Percentiles rank a stretch among this genome's conserved stretches.
Conservation (phyloP, 768 basidiomycete genomes). For the Hirschioporus abietinus region DNA sequence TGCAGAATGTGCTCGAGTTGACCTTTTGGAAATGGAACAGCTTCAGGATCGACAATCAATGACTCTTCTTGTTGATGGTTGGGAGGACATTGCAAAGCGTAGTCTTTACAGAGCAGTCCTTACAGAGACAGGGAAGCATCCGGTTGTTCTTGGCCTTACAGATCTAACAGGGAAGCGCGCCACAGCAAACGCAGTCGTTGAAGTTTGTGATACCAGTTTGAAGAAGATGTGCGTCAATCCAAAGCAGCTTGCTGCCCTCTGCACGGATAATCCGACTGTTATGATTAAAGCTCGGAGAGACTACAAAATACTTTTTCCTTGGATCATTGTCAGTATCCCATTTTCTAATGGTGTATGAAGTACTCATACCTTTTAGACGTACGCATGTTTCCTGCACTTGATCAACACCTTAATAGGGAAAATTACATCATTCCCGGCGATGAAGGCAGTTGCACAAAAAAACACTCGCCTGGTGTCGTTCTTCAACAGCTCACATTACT, state of each 20-base stretch:
- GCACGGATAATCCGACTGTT: slow-evolving; percentile 28
- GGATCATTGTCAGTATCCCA: slow-evolving; percentile 20
- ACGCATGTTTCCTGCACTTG: slow-evolving; percentile 26
- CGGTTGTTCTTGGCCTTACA: slow-evolving; percentile 20
- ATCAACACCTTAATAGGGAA: slow-evolving; percentile 27
- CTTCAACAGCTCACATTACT: slow-evolving; percentile 29
- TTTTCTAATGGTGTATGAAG: not conserved
- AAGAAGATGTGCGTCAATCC: slow-evolving; percentile 18
- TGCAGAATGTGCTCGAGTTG: slow-evolving; percentile 18
- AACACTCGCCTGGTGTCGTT: slow-evolving; percentile 23
- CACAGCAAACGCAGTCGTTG: slow-evolving; percentile 20
- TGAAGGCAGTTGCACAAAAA: slow-evolving; percentile 20
- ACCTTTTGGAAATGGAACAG: slow-evolving; percentile 16
- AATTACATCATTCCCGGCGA: slow-evolving; percentile 19
- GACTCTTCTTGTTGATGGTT: slow-evolving; percentile 27
- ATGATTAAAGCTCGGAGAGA: slow-evolving; percentile 24
- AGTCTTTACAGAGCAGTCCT: slow-evolving; percentile 25
- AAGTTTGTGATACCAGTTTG: slow-evolving; percentile 16
- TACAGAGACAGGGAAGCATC: slow-evolving; percentile 19
- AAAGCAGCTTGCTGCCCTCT: slow-evolving; percentile 20
- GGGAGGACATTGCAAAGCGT: slow-evolving; percentile 23
- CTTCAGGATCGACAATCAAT: slow-evolving; percentile 15
- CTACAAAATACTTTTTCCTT: slow-evolving; percentile 17
- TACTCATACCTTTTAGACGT: slow-evolving; percentile 15
- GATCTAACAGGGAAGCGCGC: slow-evolving; percentile 20